Percentiles rank a stretch among this genome's conserved stretches.
These are phyloP conservation scores for Bromus sterilis DNA, from an alignment of 176 grass and related monocot species.

Conservation along the genomic window DNA sequence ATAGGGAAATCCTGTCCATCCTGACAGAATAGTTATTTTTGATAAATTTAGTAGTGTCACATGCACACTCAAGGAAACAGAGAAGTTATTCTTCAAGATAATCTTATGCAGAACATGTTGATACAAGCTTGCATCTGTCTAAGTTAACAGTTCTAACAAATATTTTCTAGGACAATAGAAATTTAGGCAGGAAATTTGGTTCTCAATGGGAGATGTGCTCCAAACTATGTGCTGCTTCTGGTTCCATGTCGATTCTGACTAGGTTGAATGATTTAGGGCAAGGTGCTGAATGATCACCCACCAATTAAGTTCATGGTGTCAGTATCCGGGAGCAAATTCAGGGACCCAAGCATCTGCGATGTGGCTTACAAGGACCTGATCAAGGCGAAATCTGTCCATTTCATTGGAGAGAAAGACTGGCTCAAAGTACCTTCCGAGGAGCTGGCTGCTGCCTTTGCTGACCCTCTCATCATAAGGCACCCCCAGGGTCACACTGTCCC, in stretches of 20 bases:
- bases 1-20: neutral
- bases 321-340: conserved; percentile 76
- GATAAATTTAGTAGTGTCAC: neutral
- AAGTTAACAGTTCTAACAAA: neutral
- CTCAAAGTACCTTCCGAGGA: conserved; percentile 87
- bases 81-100: neutral
- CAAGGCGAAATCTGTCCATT: conserved; percentile 69
- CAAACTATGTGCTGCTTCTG: neutral
- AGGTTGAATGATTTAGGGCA: conserved; percentile 39
- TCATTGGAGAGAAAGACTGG: conserved; percentile 97
- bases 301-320: conserved; percentile 79
- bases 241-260: conserved; percentile 10
- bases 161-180: neutral
- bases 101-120: neutral
- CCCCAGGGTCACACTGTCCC: conserved; percentile 90
- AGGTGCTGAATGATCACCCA: conserved; percentile 65
- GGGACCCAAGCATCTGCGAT: conserved; percentile 61
- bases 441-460: conserved; percentile 65
- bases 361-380: conserved; percentile 62
- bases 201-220: neutral
- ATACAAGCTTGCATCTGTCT: neutral
- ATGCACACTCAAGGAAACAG: neutral
- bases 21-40: neutral
- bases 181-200: neutral
- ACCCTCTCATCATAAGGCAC: conserved; percentile 73